Evolutionary conservation across 2,329 filamentous ascomycete species (phyloP).

Genomic region (Fusarium sp.): DNA sequence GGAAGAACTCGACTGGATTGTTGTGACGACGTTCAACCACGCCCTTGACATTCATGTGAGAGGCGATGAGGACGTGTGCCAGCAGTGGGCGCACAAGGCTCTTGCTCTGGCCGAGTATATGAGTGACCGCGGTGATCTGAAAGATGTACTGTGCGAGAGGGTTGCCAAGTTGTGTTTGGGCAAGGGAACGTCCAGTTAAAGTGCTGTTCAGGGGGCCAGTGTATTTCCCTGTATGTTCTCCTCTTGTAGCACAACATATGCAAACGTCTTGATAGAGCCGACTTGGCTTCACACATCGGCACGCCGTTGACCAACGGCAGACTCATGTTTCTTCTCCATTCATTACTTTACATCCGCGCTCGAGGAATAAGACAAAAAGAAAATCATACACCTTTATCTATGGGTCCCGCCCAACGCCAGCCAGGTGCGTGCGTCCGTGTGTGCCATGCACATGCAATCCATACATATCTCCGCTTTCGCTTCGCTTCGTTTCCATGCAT

Average conservation of each 20-base stretch:
- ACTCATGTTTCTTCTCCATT: slow-evolving; percentile 13
- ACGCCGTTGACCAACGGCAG: slow-evolving; percentile 19
- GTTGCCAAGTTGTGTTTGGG: slow-evolving; percentile 55
- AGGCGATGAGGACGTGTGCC: slow-evolving; percentile 66
- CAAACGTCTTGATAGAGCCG: neutral
- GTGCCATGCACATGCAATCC: slow-evolving; percentile 23
- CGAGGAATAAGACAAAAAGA: neutral
- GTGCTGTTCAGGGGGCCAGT: neutral
- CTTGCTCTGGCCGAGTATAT: slow-evolving; percentile 71
- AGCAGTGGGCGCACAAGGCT: slow-evolving; percentile 72
- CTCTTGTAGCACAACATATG: neutral
- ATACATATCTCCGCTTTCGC: slow-evolving; percentile 18
- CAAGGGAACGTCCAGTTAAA: neutral
- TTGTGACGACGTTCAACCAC: slow-evolving; percentile 76
- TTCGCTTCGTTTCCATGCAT: slow-evolving; percentile 32
- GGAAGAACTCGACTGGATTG: slow-evolving; percentile 82
- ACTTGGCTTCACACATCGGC: slow-evolving; percentile 10
- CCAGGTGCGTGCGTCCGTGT: slow-evolving; percentile 32
- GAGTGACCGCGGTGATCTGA: slow-evolving; percentile 64
- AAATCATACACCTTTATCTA: slow-evolving; percentile 30
- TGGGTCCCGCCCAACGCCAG: slow-evolving; percentile 26
- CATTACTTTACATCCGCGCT: slow-evolving; percentile 26
- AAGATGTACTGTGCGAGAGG: slow-evolving; percentile 58
- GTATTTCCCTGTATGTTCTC: neutral
- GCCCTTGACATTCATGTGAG: slow-evolving; percentile 74